Evolutionary conservation across 352 stramenopile genomes (phyloP).

Genomic region (Elongisporangium undulatum): DNA sequence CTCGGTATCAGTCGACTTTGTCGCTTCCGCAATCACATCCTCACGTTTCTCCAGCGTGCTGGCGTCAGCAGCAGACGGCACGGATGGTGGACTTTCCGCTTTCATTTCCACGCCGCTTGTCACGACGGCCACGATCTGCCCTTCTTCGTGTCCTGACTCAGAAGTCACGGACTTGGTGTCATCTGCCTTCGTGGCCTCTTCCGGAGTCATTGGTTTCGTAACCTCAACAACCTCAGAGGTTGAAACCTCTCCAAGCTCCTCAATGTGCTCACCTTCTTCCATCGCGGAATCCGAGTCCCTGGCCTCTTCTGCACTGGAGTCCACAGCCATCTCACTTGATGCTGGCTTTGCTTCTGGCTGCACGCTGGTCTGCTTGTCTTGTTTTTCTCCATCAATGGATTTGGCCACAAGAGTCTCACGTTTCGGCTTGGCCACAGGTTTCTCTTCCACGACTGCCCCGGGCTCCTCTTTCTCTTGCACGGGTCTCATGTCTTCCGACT

Average conservation of each 20-base stretch:
- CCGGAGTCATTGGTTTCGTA: neutral
- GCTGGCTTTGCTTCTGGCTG: neutral
- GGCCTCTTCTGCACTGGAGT: neutral
- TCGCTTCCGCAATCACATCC: neutral
- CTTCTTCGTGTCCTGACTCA: neutral
- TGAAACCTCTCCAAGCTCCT: neutral
- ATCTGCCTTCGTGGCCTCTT: neutral
- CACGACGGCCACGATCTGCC: neutral
- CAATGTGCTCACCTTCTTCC: neutral
- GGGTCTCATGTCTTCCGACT: neutral
- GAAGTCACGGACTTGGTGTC: neutral
- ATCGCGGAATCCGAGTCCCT: neutral
- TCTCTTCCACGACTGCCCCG: constrained; percentile 7
- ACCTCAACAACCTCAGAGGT: neutral
- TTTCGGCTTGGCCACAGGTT: constrained; percentile 4
- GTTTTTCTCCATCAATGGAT: neutral
- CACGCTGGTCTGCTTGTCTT: neutral
- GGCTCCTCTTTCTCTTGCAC: constrained; percentile 1
- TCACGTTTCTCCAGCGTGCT: neutral
- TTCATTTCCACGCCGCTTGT: neutral
- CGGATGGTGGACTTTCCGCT: neutral
- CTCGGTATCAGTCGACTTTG: neutral
- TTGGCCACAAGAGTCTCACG: constrained; percentile 1
- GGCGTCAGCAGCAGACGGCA: too few relatives aligned
- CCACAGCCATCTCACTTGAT: neutral